Conservation (phyloP, 768 basidiomycete species). For the Serendipita sp. region DNA sequence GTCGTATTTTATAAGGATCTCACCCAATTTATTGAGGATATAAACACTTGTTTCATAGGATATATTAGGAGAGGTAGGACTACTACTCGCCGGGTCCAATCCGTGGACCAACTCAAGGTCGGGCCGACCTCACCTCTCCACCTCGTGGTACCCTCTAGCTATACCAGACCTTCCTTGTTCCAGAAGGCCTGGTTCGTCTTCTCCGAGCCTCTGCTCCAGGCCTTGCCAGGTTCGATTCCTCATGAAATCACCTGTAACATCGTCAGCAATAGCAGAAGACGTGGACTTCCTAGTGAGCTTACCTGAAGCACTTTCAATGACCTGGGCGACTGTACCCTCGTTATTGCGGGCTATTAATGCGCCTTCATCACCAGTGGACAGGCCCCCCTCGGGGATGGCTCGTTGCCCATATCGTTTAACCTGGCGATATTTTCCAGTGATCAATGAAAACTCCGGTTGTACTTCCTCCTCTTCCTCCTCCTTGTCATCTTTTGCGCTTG, state of each 20-base stretch:
- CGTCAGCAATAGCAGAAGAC: slow-evolving; percentile 3
- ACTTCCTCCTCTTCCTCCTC: slow-evolving; percentile 20
- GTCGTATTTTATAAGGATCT: not conserved
- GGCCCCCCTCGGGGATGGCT: slow-evolving; percentile 10
- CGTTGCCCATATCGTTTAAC: slow-evolving; percentile 44
- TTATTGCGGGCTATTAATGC: slow-evolving; percentile 48
- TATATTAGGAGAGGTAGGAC: not conserved
- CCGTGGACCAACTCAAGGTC: too few species aligned
- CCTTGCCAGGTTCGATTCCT: slow-evolving; percentile 63
- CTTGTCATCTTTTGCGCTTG: slow-evolving; percentile 6
- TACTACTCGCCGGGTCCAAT: too few species aligned
- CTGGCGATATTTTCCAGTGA: slow-evolving; percentile 74
- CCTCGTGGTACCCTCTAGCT: slow-evolving; percentile 62
- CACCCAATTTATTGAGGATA: not conserved
- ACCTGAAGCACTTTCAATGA: slow-evolving; percentile 60
- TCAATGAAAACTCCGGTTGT: slow-evolving; percentile 68
- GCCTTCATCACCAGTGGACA: slow-evolving; percentile 16
- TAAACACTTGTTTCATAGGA: not conserved
- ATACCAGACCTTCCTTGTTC: slow-evolving; percentile 86
- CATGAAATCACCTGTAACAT: slow-evolving; percentile 44
- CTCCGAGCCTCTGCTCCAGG: slow-evolving; percentile 56
- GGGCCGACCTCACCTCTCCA: slow-evolving; percentile 15
- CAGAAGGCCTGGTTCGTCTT: slow-evolving; percentile 62
- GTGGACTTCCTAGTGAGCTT: slow-evolving; percentile 12
- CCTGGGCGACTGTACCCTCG: slow-evolving; percentile 36